Evolutionary conservation across 352 stramenopile genomes (phyloP), one percentile per base, ranked within the genome.

Genomic region (Aphanomyces euteiches): DNA sequence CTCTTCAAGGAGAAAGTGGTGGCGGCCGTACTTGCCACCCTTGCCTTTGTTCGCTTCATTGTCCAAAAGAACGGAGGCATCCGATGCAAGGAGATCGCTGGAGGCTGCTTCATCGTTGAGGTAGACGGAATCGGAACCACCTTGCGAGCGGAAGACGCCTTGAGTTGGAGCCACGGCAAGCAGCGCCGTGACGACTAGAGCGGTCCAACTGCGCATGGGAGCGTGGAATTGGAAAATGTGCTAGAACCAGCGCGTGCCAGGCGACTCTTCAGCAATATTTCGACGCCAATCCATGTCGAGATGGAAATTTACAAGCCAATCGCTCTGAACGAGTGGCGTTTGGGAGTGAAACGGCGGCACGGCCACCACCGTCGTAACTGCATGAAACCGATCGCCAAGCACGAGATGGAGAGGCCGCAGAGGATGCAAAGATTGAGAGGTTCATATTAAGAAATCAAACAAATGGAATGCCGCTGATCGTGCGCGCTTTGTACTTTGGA

Each of bases 391-490:
- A 50, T n/a, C n/a, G 17, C 10, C 43, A n/a, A n/a, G 10, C 1
- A 50, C 2, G 43, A 50, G 17, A 50, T n/a, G 10, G 10, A 12
- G 17, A 50, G 43, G 43, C 43, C 2, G 43, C 43, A 12, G 43
- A 50, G 17, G 43, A 50, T 50, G 43, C 43, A 50, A 12, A 58
- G 17, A 28, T 37, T 21, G 13, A 12, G 15, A 12, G 17, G 10
- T 58, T 37, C 8, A 58, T 58, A 61, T 41, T 45, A 41, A 40
- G 19, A 12, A 43, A 19, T 64, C 65, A 75, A 7, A 98, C 85
- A 73, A 98, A 98, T 15, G 95, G 95, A 66, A 98, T 97, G 39
- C 92, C 92, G 67, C 96, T 96, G 56, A 90, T 89, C 54, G 93
- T 97, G 67, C 79, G 83, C 41, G 75, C 75, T 54, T 83, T 88